Evolutionary conservation across 345 rosid genomes (phyloP).

Genomic region (Combretum micranthum): DNA sequence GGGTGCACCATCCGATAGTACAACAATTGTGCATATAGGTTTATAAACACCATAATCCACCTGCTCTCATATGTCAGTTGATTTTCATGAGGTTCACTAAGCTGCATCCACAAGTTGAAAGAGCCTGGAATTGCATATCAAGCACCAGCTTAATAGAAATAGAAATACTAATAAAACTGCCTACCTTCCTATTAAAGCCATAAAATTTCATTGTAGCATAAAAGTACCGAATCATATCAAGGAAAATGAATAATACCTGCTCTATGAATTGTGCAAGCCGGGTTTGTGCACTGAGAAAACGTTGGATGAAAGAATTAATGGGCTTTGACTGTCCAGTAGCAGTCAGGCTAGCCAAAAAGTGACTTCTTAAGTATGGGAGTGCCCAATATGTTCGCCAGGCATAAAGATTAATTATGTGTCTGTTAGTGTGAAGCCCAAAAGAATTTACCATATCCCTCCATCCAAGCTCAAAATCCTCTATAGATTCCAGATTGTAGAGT

Average conservation of each 20-base stretch:
- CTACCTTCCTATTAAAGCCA: no score
- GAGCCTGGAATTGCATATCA: no score
- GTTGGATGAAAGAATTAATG: slow-evolving; percentile 86
- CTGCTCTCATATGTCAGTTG: no score
- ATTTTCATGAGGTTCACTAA: no score
- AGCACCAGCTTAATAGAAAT: no score
- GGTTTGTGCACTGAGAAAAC: slow-evolving; percentile 85
- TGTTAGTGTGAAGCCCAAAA: slow-evolving; percentile 78
- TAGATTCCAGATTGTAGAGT: slow-evolving; percentile 70
- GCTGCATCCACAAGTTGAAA: no score
- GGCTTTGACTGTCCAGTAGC: slow-evolving; percentile 69
- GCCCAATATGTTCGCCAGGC: slow-evolving; percentile 75
- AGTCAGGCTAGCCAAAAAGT: slow-evolving; percentile 86
- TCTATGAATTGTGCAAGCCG: slow-evolving; percentile 86
- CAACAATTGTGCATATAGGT: no score
- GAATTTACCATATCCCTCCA: slow-evolving; percentile 90
- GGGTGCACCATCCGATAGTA: no score
- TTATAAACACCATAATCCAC: no score
- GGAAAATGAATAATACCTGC: slow-evolving; percentile 50
- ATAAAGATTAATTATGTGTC: slow-evolving; percentile 69
- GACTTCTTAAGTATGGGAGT: slow-evolving; percentile 76
- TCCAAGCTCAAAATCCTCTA: slow-evolving; percentile 81
- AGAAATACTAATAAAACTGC: no score
- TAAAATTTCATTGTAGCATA: no score
- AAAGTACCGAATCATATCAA: neutral